Percentiles rank a stretch among this genome's conserved stretches.
phyloP scores from a whole-genome alignment of 257 asterid species.

The Coffea canephora region DNA sequence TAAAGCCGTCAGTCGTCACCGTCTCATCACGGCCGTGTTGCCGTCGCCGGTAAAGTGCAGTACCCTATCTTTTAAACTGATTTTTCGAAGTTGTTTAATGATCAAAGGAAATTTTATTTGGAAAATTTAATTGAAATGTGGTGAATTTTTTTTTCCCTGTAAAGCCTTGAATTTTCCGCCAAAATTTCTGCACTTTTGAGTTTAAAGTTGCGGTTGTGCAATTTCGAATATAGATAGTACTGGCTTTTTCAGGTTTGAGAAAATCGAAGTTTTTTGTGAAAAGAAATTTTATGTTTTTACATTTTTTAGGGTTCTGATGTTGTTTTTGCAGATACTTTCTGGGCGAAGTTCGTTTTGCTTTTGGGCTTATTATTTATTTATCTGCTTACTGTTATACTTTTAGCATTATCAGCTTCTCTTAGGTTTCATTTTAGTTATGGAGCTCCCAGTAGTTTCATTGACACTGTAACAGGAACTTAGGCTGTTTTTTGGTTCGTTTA shows the following conservation, averaged over 20 bases:
- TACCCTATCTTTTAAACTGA: not conserved
- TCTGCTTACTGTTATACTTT: not conserved
- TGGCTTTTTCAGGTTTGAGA: not conserved
- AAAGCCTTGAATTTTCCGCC: not conserved
- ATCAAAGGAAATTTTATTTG: not conserved
- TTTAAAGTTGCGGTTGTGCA: not conserved
- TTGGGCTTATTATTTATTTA: not conserved
- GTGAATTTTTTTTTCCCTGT: not conserved
- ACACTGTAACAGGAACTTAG: not conserved
- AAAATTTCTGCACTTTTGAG: not conserved
- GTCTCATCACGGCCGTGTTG: not conserved
- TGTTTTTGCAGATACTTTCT: not conserved
- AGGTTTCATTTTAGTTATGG: too few species aligned
- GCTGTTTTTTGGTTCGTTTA: too few species aligned
- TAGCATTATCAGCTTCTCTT: too few species aligned
- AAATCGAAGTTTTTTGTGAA: not conserved
- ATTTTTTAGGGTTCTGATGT: not conserved
- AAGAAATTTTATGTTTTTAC: too few species aligned
- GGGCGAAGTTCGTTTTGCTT: not conserved
- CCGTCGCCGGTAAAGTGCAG: constrained; percentile 2
- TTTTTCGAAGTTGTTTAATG: not conserved
- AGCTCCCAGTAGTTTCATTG: not conserved
- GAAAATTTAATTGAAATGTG: not conserved
- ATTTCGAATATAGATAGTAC: too few species aligned
- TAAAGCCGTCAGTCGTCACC: constrained; percentile 1